Evolutionary conservation across 2,329 filamentous ascomycete species (phyloP), one percentile per base, ranked within the genome.

Genomic region (Zasmidium cellare): DNA sequence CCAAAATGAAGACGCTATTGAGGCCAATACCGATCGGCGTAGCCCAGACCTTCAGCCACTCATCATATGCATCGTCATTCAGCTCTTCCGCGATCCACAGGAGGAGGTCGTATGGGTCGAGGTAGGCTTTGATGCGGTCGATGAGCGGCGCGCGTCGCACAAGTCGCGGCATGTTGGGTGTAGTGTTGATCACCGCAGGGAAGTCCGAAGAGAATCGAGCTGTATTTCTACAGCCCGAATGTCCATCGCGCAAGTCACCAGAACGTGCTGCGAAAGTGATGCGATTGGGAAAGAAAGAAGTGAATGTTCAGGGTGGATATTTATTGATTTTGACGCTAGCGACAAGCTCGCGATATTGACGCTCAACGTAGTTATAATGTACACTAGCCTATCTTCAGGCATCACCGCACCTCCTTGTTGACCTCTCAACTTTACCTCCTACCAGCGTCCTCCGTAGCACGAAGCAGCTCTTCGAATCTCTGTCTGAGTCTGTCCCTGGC

Each of bases 1-100:
- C 89, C 63, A 97, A 76, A 54, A 97, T 79, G 71, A 96, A 93
- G 28, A 88, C 66, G 44, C 96, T 76, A 74, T 97, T 97, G 67
- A 92, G 79, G 0, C 72, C 82, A 24, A 96, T 67, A 3, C 92
- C 93, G 18, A 96, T 78, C 52, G 90, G 87, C 3, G 86, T 84
- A 23, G 91, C 89, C 73, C 91, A 88, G 35, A 86, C 78, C 65
- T 90, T 88, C 61, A 86, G 79, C 60, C 84, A 79, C 19, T 93
- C 91, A 66, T 97, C 90, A 87, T 92, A 96, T 67, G 96, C 90
- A 70, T 89, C 87, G 24, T 91, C 91, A 72, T 97, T 92, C 59
- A 99, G 83, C 76, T 96, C 91, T 73, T 97, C 93, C 0, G 91
- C 96, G 1, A 96, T 76, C 89, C 91, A 96, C 18, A 99, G 85